Evolutionary conservation across 108 stramenopile genomes (phyloP), one percentile per base, ranked within the genome.

Genomic region (Bacterosira constricta): DNA sequence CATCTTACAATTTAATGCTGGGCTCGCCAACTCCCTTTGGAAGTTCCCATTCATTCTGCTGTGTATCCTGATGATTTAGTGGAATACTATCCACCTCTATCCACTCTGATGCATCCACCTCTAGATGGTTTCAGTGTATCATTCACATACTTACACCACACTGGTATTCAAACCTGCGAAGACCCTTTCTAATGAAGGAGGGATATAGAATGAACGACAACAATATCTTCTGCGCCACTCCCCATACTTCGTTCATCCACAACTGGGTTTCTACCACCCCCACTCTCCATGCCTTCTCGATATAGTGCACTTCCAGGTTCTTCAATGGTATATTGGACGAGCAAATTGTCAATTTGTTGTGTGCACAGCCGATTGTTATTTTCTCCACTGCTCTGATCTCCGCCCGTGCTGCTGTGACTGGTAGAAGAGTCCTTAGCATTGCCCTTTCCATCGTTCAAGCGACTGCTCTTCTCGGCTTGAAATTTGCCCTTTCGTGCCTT

Each of bases 341-440:
- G 57, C 31, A 94, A 63, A 70, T 90, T 91, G 73, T 94, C 93
- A 6, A 94, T 63, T 69, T 91, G 93, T 57, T 94, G 93, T 5
- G 90, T 90, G 53, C 93, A 94, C 23, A 53, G 47, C 6, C 62
- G 12, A 8, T 56, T 47, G 39, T 13, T 25, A 27, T 34, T 34
- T n/a, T 57, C 21, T 34, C 26, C 25, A 41, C 67, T 11, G 34
- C 9, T 4, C 17, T 56, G 56, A 46, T 27, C 29, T n/a, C 21
- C 47, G 41, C 49, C 56, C 18, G n/a, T 51, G 5, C 8, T 23
- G 7, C 12, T 35, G 46, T 23, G 7, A 45, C 47, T 34, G 15
- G 31, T 12, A 31, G 3, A n/a, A 13, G 4, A 31, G 26, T 39
- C 35, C 32, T 35, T 32, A 41, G 35, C 25, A 69, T 61, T 31